Evolutionary conservation across 129 eudicot species (phyloP), one percentile per base, ranked within the genome.

Genomic region (Flaveria linearis): DNA sequence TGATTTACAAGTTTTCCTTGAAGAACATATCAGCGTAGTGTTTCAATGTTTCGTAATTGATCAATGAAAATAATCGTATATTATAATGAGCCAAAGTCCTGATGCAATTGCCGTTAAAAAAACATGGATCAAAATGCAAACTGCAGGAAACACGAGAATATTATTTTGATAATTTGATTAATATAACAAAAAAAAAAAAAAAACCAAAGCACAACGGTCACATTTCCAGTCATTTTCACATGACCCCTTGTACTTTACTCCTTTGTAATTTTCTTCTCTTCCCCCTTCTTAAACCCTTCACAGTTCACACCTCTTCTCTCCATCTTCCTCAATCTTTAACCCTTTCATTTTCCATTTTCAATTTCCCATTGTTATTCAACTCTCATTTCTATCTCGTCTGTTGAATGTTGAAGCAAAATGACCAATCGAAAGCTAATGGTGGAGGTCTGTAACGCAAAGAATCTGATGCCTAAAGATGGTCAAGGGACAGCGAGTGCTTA

Each of bases 401-500:
- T 49, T 45, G 26, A 71, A 46, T 10, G 20, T 72, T 55, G 10
- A 18, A 64, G 64, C 13, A 68, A 67, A 71, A 89, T 89, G 91
- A 84, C 78, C 30, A 86, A 79, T 78, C 83, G 97, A 42, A 90
- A 90, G 85, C 58, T 93, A 61, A 76, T 76, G 6, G 97, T 93
- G 18, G 93, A 90, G 72, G 83, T 90, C 1, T 88, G 89, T 69
- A 88, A 87, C 62, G 98, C 97, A 8, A 88, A 84, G 43, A 88
- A 93, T 57, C 68, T 93, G 73, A 90, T 93, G 97, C 98, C 98
- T 1, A 93, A 93, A 71, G 98, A 93, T 75, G 97, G 97, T 47
- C 97, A 90, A 77, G 98, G 98, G 42, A 90, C 97, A n/a, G 97
- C 97, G n/a, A 88, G 97, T 63, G 90, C 97, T 18, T 90, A 86